Conservation (phyloP, 164 flowering plant genomes). For the Dillenia suffruticosa region DNA sequence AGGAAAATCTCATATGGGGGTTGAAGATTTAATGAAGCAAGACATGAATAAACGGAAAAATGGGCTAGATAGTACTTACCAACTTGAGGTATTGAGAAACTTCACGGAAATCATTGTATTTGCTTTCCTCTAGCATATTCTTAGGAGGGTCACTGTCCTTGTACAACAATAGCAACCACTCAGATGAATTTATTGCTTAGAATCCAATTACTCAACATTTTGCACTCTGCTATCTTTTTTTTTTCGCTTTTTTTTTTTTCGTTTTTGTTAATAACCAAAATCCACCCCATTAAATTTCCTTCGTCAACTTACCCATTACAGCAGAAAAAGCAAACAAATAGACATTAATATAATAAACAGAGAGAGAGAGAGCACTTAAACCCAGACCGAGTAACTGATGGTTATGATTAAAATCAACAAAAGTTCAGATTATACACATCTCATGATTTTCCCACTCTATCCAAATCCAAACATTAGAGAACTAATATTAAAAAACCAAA, state of each 20-base stretch:
- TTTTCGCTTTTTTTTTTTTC: not conserved
- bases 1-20: not conserved
- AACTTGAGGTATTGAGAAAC: slow-evolving; percentile 15
- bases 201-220: not conserved
- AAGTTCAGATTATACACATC: too few relatives aligned
- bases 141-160: slow-evolving; percentile 35
- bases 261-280: not conserved
- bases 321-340: not conserved
- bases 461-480: too few relatives aligned
- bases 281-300: slow-evolving; percentile 1
- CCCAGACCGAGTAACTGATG: too few relatives aligned
- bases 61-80: slow-evolving; percentile 18
- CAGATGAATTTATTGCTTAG: not conserved
- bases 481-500: too few relatives aligned
- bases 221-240: too few relatives aligned
- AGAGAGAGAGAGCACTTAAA: too few relatives aligned
- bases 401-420: too few relatives aligned
- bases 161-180: slow-evolving; percentile 4
- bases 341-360: too few relatives aligned
- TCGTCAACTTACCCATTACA: not conserved
- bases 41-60: not conserved
- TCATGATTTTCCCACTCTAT: too few relatives aligned
- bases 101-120: slow-evolving; percentile 14
- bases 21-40: not conserved
- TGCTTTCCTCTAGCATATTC: slow-evolving; percentile 22